Percentiles rank a stretch among this genome's conserved stretches.
These are phyloP conservation scores for Quercus tomentella DNA, from an alignment of 331 rosid genomes.

Conservation along the genomic window DNA sequence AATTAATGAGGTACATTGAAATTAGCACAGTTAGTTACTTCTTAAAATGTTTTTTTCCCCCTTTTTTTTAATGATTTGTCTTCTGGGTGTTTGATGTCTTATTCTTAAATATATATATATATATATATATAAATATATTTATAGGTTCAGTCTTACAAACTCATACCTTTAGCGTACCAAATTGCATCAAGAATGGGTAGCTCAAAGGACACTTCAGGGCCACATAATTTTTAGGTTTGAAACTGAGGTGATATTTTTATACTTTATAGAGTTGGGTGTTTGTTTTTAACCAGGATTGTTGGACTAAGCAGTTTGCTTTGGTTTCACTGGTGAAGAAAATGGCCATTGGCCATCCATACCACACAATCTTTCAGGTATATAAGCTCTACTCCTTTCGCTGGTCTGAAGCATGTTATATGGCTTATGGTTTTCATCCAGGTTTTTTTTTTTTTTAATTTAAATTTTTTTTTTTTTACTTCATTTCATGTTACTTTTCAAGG, in stretches of 20 bases:
- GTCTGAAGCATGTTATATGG: conserved; percentile 5
- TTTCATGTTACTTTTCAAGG: conserved; percentile 76
- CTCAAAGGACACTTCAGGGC: conserved; percentile 67
- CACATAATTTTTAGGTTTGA: conserved; percentile 75
- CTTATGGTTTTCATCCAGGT: conserved; percentile 4
- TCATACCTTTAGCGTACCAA: conserved; percentile 82
- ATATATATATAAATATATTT: too few relatives aligned
- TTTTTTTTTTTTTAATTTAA: too few relatives aligned
- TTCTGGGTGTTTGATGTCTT: background rate
- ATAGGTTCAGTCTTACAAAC: conserved; percentile 91
- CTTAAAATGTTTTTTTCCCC: background rate
- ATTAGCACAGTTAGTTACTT: background rate
- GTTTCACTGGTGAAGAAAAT: conserved; percentile 87
- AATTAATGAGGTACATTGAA: conserved; percentile 55
- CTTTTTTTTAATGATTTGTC: background rate
- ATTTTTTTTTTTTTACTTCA: conserved; percentile 62
- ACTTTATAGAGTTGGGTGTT: conserved; percentile 4
- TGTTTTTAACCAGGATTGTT: conserved; percentile 16
- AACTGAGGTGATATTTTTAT: background rate
- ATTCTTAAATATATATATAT: too few relatives aligned
- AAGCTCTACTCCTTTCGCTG: background rate
- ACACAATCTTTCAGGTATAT: conserved; percentile 83
- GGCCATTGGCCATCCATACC: conserved; percentile 91
- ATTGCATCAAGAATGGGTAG: conserved; percentile 98
- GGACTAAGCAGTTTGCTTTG: conserved; percentile 72